Percentiles rank a stretch among this genome's conserved stretches.
Evolutionary conservation across 1,284 basidiomycete species (phyloP).

Genomic region (Chondrostereum purpureum): DNA sequence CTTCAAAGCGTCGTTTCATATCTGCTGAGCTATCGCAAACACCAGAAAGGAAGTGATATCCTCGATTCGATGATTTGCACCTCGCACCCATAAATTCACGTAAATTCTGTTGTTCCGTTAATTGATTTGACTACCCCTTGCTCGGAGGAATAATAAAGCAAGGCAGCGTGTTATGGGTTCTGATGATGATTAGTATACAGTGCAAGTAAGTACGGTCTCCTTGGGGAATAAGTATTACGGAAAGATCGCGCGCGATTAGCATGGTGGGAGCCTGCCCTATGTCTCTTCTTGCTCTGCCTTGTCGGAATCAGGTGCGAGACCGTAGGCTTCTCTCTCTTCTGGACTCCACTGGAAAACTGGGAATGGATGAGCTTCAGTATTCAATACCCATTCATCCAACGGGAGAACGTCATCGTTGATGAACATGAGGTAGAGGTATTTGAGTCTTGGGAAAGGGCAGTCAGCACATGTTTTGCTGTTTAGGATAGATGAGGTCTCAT

Average conservation of each 20-base stretch:
- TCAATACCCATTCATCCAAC: conserved; percentile 54
- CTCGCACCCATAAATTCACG: not conserved
- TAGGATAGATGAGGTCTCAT: too few species aligned
- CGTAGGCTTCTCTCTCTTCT: conserved; percentile 35
- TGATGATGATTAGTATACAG: not conserved
- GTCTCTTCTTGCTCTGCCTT: too few species aligned
- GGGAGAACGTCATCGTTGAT: conserved; percentile 37
- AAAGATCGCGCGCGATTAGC: too few species aligned
- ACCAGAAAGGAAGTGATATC: too few species aligned
- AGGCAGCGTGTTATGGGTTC: not conserved
- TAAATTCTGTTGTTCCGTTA: not conserved
- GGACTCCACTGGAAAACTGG: conserved; percentile 53
- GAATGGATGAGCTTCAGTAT: conserved; percentile 57
- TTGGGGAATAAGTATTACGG: too few species aligned
- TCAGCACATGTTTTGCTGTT: conserved; percentile 1
- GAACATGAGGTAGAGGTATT: conserved; percentile 39
- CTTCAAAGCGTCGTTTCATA: not conserved
- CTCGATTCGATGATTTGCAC: not conserved
- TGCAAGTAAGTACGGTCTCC: not conserved
- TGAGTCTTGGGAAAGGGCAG: conserved; percentile 23
- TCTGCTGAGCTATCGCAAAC: not conserved
- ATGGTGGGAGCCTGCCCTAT: too few species aligned
- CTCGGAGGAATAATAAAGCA: too few species aligned
- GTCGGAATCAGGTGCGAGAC: not conserved
- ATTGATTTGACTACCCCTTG: too few species aligned